Conservation (phyloP, 78 protist species). For the Cyanophora paradoxa region DNA sequence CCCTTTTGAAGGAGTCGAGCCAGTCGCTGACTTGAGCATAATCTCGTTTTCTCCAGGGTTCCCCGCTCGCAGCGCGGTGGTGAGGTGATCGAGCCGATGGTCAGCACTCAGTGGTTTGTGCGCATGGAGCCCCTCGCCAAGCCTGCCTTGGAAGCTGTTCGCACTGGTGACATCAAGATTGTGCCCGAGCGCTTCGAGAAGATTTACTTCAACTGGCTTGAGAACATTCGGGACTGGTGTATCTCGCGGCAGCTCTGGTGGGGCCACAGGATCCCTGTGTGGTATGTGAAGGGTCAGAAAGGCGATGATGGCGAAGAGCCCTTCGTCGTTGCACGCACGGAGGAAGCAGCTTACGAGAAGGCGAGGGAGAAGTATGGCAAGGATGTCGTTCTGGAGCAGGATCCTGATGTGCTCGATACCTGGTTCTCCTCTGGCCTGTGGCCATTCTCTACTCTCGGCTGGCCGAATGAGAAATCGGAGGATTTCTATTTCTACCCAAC, state of each 20-base stretch:
- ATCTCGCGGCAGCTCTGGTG: conserved; percentile 61
- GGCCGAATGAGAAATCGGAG: conserved; percentile 36
- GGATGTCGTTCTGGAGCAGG: conserved; percentile 38
- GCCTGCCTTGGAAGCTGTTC: neutral
- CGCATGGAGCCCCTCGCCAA: conserved; percentile 16
- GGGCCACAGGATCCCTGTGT: conserved; percentile 59
- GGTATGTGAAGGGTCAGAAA: neutral
- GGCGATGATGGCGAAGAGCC: neutral
- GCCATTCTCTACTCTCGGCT: conserved; percentile 65
- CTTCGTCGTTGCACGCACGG: neutral
- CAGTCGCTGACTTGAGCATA: too few relatives aligned
- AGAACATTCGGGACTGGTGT: conserved; percentile 39
- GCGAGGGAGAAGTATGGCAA: conserved; percentile 1
- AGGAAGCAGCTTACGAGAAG: too few relatives aligned
- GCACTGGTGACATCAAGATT: neutral
- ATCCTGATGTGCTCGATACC: conserved; percentile 93
- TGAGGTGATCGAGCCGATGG: conserved; percentile 55
- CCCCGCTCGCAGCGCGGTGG: conserved; percentile 29
- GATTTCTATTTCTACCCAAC: conserved; percentile 76
- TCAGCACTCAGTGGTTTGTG: conserved; percentile 59
- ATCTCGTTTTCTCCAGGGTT: too few relatives aligned
- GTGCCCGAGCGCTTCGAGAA: conserved; percentile 26
- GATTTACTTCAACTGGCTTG: conserved; percentile 48
- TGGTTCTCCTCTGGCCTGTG: conserved; percentile 87
- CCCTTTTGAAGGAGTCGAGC: too few relatives aligned